Conservation (phyloP, 257 asterid species). For the Nicotiana undulata region DNA sequence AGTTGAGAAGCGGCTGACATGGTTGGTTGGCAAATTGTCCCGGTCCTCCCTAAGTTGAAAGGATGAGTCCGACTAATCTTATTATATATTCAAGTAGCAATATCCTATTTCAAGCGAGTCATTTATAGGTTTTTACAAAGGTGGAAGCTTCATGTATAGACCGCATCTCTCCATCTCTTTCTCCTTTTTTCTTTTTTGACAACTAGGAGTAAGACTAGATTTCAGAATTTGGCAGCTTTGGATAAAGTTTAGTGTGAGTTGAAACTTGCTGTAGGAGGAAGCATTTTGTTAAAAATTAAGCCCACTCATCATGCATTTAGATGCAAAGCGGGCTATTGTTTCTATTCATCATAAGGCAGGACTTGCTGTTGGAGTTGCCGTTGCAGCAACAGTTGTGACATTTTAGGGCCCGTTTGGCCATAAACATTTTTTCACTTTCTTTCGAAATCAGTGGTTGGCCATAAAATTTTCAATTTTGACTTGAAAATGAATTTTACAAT, state of each 20-base stretch:
- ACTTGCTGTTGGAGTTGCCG: background rate
- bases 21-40: slow-evolving; percentile 53
- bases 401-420: too few relatives aligned
- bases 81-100: background rate
- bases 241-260: background rate
- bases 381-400: too few relatives aligned
- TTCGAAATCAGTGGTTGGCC: too few relatives aligned
- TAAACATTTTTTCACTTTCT: too few relatives aligned
- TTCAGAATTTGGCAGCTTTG: background rate
- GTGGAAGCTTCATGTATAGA: background rate
- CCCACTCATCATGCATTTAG: background rate
- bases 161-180: background rate
- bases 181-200: background rate
- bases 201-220: background rate
- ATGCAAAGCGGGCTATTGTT: background rate
- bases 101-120: background rate
- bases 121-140: background rate
- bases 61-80: background rate
- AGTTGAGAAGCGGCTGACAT: slow-evolving; percentile 54
- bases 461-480: too few relatives aligned
- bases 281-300: background rate
- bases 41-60: slow-evolving; percentile 9
- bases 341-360: background rate
- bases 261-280: background rate
- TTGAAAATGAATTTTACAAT: too few relatives aligned